Percentiles rank a stretch among this genome's conserved stretches.
These are phyloP conservation scores for Penicillium dipodomyicola DNA, from an alignment of 495 filamentous ascomycete genomes.

Conservation along the genomic window DNA sequence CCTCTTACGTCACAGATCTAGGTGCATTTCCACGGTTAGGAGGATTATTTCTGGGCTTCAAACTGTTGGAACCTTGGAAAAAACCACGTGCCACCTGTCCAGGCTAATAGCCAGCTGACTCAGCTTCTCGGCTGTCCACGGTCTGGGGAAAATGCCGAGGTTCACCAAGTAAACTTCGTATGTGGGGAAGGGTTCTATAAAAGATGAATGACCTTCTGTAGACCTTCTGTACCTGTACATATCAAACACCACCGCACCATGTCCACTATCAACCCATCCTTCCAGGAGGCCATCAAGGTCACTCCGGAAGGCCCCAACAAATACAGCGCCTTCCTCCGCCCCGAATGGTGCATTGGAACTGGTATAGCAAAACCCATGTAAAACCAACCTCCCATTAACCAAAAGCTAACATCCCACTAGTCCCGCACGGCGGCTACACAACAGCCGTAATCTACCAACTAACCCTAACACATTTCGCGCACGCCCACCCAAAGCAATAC, in stretches of 20 bases:
- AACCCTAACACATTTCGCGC: slow-evolving; percentile 60
- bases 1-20: neutral
- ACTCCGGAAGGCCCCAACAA: slow-evolving; percentile 55
- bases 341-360: slow-evolving; percentile 71
- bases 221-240: neutral
- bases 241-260: neutral
- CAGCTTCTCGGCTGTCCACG: neutral
- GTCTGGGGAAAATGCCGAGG: slow-evolving; percentile 9
- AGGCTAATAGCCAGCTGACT: neutral
- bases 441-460: slow-evolving; percentile 62
- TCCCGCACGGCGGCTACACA: slow-evolving; percentile 82
- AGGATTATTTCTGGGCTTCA: neutral
- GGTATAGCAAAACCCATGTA: slow-evolving; percentile 38
- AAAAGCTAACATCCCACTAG: slow-evolving; percentile 35
- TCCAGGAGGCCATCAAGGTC: slow-evolving; percentile 59
- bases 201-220: neutral
- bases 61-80: neutral
- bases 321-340: slow-evolving; percentile 56
- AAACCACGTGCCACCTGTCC: neutral
- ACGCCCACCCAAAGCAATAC: slow-evolving; percentile 57
- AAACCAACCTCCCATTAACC: neutral
- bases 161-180: neutral
- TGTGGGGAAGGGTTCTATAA: neutral
- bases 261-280: slow-evolving; percentile 36
- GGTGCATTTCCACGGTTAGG: neutral